phyloP scores from a whole-genome alignment of 352 stramenopile species.

The Globisporangium nagaii region DNA sequence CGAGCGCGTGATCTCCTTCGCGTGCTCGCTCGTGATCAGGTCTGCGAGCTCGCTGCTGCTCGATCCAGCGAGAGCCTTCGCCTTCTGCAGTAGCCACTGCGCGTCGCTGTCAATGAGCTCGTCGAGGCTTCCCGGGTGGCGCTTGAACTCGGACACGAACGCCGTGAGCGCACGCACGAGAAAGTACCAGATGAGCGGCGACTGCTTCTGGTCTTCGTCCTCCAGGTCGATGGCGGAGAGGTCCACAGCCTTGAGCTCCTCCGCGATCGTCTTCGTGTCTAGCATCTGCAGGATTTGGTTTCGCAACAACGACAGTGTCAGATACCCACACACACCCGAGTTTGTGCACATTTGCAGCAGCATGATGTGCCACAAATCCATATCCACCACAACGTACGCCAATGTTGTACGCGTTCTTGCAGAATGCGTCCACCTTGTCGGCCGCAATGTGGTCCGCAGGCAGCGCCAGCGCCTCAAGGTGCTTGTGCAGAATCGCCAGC shows the following conservation, averaged over 20 bases:
- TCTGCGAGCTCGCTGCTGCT: conserved; percentile 20
- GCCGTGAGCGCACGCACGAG: conserved; percentile 76
- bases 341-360: no score
- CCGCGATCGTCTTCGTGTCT: conserved; percentile 69
- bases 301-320: not conserved
- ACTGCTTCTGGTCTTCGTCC: conserved; percentile 82
- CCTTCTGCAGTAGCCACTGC: conserved; percentile 52
- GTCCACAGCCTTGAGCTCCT: conserved; percentile 77
- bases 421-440: conserved; percentile 87
- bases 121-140: conserved; percentile 80
- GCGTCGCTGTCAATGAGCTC: conserved; percentile 48
- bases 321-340: not conserved
- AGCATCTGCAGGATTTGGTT: conserved; percentile 34
- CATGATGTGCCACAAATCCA: no score
- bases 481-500: conserved; percentile 23
- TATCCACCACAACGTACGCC: conserved; percentile 29
- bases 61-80: conserved; percentile 23
- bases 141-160: conserved; percentile 46
- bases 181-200: conserved; percentile 94
- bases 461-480: conserved; percentile 23
- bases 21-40: conserved; percentile 72
- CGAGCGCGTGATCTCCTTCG: conserved; percentile 90
- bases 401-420: conserved; percentile 90
- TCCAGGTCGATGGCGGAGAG: conserved; percentile 67
- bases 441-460: conserved; percentile 28